A percentile compares a stretch with the other conserved stretches of the same genome.
These are phyloP conservation scores for Podospora pseudocomata DNA, from an alignment of 495 filamentous ascomycete genomes.

Conservation along the genomic window DNA sequence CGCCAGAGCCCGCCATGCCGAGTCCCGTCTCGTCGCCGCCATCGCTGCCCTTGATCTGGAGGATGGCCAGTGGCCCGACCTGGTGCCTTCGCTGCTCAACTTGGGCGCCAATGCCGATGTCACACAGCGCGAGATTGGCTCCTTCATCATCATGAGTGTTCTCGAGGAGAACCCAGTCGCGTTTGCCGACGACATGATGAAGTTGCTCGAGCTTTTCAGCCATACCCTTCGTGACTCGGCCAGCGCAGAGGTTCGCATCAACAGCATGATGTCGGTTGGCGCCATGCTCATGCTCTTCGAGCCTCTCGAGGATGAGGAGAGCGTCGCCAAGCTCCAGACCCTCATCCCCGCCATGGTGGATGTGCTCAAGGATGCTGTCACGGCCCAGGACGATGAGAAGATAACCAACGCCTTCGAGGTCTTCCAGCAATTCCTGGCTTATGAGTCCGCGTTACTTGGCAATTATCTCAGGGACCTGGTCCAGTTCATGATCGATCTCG, in stretches of 20 bases:
- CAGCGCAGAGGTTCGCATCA: conserved; percentile 86
- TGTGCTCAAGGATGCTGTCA: conserved; percentile 78
- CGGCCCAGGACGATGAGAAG: conserved; percentile 75
- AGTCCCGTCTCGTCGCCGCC: conserved; percentile 80
- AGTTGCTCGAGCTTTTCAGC: conserved; percentile 78
- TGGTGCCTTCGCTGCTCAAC: conserved; percentile 69
- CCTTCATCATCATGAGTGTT: conserved; percentile 89
- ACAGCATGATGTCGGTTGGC: conserved; percentile 90
- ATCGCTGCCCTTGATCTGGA: conserved; percentile 83
- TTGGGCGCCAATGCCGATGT: conserved; percentile 68
- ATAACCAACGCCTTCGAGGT: conserved; percentile 90
- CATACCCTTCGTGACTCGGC: conserved; percentile 87
- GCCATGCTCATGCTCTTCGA: conserved; percentile 84
- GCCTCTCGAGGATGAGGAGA: conserved; percentile 71
- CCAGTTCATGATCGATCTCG: conserved; percentile 89
- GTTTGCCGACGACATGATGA: conserved; percentile 69
- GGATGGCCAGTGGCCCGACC: conserved; percentile 80
- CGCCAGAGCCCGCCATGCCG: conserved; percentile 73
- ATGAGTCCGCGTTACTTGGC: conserved; percentile 77
- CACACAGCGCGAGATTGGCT: conserved; percentile 79
- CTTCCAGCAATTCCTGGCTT: conserved; percentile 91
- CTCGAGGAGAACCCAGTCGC: conserved; percentile 78
- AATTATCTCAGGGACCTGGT: conserved; percentile 86
- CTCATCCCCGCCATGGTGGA: conserved; percentile 84
- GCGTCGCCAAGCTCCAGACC: conserved; percentile 67